Evolutionary conservation across 1,284 basidiomycete genomes (phyloP).

Genomic region (Microbotryum scabiosae): DNA sequence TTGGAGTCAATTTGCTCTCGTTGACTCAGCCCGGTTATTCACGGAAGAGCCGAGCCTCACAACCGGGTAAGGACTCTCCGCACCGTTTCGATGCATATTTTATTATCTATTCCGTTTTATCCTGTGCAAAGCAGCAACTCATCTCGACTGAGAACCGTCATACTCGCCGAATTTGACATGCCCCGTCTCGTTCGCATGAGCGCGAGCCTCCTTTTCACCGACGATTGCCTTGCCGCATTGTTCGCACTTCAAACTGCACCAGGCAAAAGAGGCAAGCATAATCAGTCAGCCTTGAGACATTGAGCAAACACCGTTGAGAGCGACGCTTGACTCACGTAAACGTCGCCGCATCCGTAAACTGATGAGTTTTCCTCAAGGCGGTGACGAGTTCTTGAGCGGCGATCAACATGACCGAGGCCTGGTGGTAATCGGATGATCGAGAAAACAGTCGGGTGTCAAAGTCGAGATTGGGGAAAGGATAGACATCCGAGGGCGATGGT

Average conservation of each 20-base stretch:
- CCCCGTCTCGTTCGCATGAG: conserved; percentile 75
- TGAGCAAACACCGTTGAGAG: neutral
- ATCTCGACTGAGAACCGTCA: conserved; percentile 14
- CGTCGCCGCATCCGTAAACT: conserved; percentile 81
- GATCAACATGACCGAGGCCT: conserved; percentile 44
- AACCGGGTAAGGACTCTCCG: too few species aligned
- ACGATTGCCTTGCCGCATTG: conserved; percentile 57
- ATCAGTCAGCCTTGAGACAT: too few species aligned
- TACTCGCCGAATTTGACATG: conserved; percentile 85
- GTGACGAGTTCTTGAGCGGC: conserved; percentile 64
- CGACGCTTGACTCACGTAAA: conserved; percentile 46
- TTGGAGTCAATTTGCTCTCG: too few species aligned
- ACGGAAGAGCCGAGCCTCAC: too few species aligned
- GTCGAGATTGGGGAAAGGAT: conserved; percentile 44
- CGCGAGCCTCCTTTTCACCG: conserved; percentile 83
- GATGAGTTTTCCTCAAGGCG: conserved; percentile 61
- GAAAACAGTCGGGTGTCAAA: conserved; percentile 85
- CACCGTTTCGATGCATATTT: too few species aligned
- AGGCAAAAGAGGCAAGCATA: too few species aligned
- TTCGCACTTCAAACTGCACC: conserved; percentile 33
- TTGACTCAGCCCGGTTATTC: too few species aligned
- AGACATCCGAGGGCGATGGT: conserved; percentile 49
- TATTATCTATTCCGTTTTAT: neutral
- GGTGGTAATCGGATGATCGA: conserved; percentile 45
- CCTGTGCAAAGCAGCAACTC: too few species aligned